Percentiles rank a stretch among this genome's conserved stretches.
Evolutionary conservation across 257 asterid genomes (phyloP).

Genomic region (Jaltomata sinuosa): DNA sequence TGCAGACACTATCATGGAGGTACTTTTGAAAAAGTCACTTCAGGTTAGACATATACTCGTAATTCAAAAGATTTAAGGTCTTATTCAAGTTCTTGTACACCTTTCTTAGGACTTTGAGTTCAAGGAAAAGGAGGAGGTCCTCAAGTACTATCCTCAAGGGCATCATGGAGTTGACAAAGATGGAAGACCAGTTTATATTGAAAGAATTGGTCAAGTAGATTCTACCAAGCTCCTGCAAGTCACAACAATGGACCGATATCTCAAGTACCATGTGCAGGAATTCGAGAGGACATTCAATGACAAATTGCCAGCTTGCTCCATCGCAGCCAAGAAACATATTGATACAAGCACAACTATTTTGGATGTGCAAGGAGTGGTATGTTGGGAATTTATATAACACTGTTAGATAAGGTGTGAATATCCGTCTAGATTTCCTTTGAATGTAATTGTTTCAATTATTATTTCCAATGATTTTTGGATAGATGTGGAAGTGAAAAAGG

Average conservation of each 20-base stretch:
- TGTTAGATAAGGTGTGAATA: neutral
- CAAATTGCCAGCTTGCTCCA: constrained; percentile 88
- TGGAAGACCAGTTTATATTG: constrained; percentile 87
- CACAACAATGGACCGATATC: constrained; percentile 76
- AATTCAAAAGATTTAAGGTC: neutral
- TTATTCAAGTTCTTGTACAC: neutral
- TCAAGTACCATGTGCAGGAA: constrained; percentile 84
- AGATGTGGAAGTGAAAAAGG: neutral
- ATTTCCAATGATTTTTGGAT: neutral
- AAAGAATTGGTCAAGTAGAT: constrained; percentile 84
- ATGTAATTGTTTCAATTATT: neutral
- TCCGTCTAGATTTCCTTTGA: neutral
- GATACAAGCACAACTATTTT: constrained; percentile 96
- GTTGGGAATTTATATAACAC: neutral
- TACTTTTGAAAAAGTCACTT: neutral
- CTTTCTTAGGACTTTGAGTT: constrained; percentile 57
- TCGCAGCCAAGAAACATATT: constrained; percentile 72
- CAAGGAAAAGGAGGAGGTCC: constrained; percentile 77
- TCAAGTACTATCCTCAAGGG: constrained; percentile 91
- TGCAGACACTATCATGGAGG: constrained; percentile 77
- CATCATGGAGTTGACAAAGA: constrained; percentile 92
- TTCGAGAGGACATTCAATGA: constrained; percentile 84
- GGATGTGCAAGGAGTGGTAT: constrained; percentile 99
- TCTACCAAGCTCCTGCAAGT: constrained; percentile 81
- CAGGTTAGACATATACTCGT: neutral